Percentiles rank a stretch among this genome's conserved stretches.
Conservation (phyloP, 2,329 filamentous ascomycete species). For the Botryotinia calthae region DNA sequence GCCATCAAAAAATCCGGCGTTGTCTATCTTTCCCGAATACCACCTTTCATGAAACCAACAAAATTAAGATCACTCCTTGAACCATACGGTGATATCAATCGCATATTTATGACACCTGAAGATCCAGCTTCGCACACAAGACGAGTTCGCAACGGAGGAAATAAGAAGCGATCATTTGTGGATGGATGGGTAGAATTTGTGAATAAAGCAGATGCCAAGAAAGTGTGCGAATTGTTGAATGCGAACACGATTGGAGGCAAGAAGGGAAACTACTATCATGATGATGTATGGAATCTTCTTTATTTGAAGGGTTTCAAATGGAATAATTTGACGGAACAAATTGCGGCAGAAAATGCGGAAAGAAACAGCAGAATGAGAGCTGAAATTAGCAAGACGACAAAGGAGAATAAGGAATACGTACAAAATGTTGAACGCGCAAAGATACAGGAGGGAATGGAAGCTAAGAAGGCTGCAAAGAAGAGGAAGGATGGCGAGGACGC, state of each 20-base stretch:
- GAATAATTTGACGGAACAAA: conserved; percentile 71
- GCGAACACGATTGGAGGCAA: conserved; percentile 77
- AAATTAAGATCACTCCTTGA: conserved; percentile 74
- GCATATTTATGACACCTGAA: conserved; percentile 77
- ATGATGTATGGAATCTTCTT: conserved; percentile 82
- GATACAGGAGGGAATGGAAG: conserved; percentile 72
- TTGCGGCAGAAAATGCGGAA: conserved; percentile 78
- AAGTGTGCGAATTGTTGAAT: conserved; percentile 73
- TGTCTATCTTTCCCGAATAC: conserved; percentile 78
- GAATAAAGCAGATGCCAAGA: conserved; percentile 72
- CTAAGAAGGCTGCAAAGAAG: conserved; percentile 52
- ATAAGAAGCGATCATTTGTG: conserved; percentile 77
- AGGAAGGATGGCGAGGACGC: conserved; percentile 38
- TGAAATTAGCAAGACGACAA: conserved; percentile 71
- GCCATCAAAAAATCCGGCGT: conserved; percentile 74
- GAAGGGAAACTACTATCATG: conserved; percentile 78
- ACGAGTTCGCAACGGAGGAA: conserved; percentile 70
- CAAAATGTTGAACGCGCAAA: conserved; percentile 76
- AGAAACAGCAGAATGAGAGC: conserved; percentile 71
- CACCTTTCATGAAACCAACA: conserved; percentile 82
- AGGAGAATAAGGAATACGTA: conserved; percentile 79
- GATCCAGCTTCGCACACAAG: conserved; percentile 63
- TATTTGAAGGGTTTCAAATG: conserved; percentile 86
- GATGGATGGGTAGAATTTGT: conserved; percentile 87
- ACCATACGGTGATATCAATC: conserved; percentile 72